Evolutionary conservation across 1,139 yeast species (phyloP).

Genomic region (Sugiyamaella pinicola): DNA sequence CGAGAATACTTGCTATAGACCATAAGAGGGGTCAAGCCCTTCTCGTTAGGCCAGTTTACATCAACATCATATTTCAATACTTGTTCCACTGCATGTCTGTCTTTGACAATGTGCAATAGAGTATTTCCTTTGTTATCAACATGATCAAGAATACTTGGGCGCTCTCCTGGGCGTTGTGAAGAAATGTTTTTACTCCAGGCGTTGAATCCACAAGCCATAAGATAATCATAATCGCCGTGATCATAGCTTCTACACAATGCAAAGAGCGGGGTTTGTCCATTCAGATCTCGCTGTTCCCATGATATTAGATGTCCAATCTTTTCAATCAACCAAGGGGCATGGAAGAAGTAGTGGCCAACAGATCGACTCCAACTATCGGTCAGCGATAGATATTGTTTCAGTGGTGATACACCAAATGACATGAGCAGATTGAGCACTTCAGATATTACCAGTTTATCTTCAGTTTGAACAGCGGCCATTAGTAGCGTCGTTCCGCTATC

Average conservation of each 20-base stretch:
- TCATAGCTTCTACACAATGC: constrained; percentile 81
- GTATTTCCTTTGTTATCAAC: constrained; percentile 75
- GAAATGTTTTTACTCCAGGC: constrained; percentile 36
- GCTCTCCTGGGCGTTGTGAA: constrained; percentile 12
- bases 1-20: constrained; percentile 71
- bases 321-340: constrained; percentile 56
- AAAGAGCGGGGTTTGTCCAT: constrained; percentile 79
- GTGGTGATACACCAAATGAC: constrained; percentile 50
- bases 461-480: constrained; percentile 60
- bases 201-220: constrained; percentile 53
- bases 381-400: constrained; percentile 52
- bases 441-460: constrained; percentile 51
- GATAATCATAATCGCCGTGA: constrained; percentile 58
- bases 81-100: constrained; percentile 45
- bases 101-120: constrained; percentile 66
- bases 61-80: constrained; percentile 50
- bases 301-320: constrained; percentile 59
- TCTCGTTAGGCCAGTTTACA: constrained; percentile 63
- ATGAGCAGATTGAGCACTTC: constrained; percentile 53
- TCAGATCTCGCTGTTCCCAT: constrained; percentile 71
- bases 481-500: constrained; percentile 58
- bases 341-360: constrained; percentile 74
- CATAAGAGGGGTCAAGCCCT: constrained; percentile 69
- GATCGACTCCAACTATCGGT: constrained; percentile 57
- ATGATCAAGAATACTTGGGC: constrained; percentile 51